Conservation (phyloP, 208 protist genomes). For the Leishmania gerbilli region DNA sequence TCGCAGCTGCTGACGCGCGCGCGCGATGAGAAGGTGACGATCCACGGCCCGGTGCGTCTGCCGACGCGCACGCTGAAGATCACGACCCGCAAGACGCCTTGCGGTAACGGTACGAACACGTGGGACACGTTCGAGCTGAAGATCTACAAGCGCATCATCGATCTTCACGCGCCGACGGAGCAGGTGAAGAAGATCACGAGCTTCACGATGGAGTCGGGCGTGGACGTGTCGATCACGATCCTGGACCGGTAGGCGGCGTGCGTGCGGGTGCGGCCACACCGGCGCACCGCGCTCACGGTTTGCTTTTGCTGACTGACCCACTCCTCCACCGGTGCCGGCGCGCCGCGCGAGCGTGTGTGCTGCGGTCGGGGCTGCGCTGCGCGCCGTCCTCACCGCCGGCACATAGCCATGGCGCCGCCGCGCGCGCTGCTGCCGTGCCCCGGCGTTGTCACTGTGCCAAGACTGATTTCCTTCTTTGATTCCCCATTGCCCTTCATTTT, state of each 20-base stretch:
- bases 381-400: slow-evolving; percentile 2
- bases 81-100: slow-evolving; percentile 99
- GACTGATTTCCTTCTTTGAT: slow-evolving; percentile 27
- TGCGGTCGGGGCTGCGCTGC: not conserved
- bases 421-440: slow-evolving; percentile 15
- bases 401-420: not conserved
- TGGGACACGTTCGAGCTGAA: slow-evolving; percentile 99
- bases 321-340: slow-evolving; percentile 1
- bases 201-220: slow-evolving; percentile 87
- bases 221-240: slow-evolving; percentile 90
- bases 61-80: slow-evolving; percentile 98
- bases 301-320: not conserved
- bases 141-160: slow-evolving; percentile 99
- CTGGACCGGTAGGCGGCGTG: slow-evolving; percentile 40
- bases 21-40: slow-evolving; percentile 95
- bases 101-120: slow-evolving; percentile 99
- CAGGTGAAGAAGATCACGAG: slow-evolving; percentile 93
- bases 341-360: not conserved
- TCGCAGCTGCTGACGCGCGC: slow-evolving; percentile 93
- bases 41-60: slow-evolving; percentile 98
- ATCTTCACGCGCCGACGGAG: slow-evolving; percentile 93
- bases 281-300: not conserved
- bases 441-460: slow-evolving; percentile 37
- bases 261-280: not conserved
- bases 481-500: not conserved